phyloP scores from a whole-genome alignment of 352 stramenopile genomes.

The Pythium plurisporium region DNA sequence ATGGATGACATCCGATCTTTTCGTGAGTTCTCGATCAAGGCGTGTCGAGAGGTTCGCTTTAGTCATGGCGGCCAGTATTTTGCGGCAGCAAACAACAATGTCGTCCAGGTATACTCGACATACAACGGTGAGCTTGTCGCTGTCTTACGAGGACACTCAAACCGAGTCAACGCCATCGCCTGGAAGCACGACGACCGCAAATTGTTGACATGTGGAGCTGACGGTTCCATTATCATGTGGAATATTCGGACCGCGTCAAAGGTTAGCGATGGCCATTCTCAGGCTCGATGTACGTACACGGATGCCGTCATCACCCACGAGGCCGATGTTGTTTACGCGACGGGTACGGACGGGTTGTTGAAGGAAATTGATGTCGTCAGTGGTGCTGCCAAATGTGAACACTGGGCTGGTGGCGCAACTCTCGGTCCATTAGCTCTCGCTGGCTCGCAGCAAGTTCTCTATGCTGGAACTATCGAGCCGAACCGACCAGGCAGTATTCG shows the following conservation, averaged over 20 bases:
- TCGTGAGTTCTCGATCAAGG: constrained; percentile 90
- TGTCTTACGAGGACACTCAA: constrained; percentile 75
- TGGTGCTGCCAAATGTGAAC: constrained; percentile 47
- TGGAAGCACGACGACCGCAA: constrained; percentile 80
- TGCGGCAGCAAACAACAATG: constrained; percentile 85
- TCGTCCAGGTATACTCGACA: constrained; percentile 81
- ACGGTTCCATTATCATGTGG: constrained; percentile 77
- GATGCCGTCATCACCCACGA: constrained; percentile 59
- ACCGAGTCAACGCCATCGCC: constrained; percentile 71
- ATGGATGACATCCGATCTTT: constrained; percentile 92
- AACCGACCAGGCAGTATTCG: constrained; percentile 61
- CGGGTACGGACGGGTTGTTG: constrained; percentile 87
- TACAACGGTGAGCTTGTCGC: constrained; percentile 73
- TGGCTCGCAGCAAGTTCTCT: constrained; percentile 87
- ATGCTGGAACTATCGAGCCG: constrained; percentile 79
- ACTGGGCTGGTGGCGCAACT: constrained; percentile 40
- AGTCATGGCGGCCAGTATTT: constrained; percentile 90
- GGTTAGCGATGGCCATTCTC: constrained; percentile 72
- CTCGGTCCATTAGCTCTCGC: constrained; percentile 83
- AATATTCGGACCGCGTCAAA: constrained; percentile 69
- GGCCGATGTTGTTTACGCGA: constrained; percentile 79
- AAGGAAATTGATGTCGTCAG: constrained; percentile 86
- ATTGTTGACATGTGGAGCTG: constrained; percentile 66
- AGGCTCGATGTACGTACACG: constrained; percentile 69
- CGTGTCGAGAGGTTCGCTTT: constrained; percentile 89